Base-by-base conservation (phyloP, 768 basidiomycete genomes). In the Leucosporidium yakuticum region DNA sequence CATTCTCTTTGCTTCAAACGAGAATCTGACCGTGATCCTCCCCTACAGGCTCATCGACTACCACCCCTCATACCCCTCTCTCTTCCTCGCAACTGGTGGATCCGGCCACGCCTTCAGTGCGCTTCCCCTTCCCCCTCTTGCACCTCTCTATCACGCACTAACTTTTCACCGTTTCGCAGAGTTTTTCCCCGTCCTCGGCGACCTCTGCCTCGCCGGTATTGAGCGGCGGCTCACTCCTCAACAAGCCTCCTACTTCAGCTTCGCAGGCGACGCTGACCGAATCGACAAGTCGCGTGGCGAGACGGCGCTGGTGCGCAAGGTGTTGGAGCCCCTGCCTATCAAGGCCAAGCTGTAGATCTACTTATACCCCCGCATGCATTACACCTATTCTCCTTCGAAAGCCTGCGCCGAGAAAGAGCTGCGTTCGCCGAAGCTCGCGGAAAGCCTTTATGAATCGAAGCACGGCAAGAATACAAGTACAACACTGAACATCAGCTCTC, bases 51-150 rank as follows among this genome's bases (percentile, higher is more conserved):
- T 96, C 53, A 90, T 97, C 71, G 90, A 92, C 34, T 84, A 80
- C 68, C 85, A 88, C 71, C 85, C 86, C 0, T 77, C 78, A 17
- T 83, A 87, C 71, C 60, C 72, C 6, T 83, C 83, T 9, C 77
- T 97, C 19, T 78, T 93, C 62, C 77, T 97, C 36, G 94, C 92
- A 2, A 95, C 94, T 1, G 90, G 85, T 23, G 95, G 89, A 11
- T 90, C 87, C 71, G 93, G 93, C 0, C 90, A 94, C 78, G 90
- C 86, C 0, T 93, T 85, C 82, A 93, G 94, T 84, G 89, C 21
- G 64, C 39, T 15, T 44, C 2, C 14, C 17, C 34, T 12, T 12
- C 6, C 5, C 34, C 12, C n/a, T 15, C 39, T 44, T 15, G 39
- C 39, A 8, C 14, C 17, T 44, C 39, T 8, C 17, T 44, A 2